Conservation (phyloP, 2,329 filamentous ascomycete genomes). For the Colletotrichum shisoi region DNA sequence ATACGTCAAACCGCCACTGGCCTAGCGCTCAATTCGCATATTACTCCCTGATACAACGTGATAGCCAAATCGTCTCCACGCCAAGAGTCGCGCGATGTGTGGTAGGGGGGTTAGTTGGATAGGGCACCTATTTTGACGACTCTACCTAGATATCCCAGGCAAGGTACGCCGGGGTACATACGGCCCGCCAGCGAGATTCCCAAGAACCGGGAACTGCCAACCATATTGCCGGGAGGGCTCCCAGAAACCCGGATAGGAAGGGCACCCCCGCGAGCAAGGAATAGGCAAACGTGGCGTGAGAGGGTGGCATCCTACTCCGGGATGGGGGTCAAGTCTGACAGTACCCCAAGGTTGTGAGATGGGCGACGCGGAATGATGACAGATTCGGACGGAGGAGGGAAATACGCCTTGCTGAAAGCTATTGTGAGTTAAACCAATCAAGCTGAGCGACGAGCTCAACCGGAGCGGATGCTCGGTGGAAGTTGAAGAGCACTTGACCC, state of each 20-base stretch:
- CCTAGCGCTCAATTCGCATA: neutral
- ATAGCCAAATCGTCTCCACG: neutral
- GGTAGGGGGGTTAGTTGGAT: neutral
- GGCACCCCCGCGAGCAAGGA: slow-evolving; percentile 14
- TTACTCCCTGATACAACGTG: slow-evolving; percentile 18
- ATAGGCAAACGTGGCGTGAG: slow-evolving; percentile 26
- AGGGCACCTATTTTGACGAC: neutral
- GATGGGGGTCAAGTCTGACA: neutral
- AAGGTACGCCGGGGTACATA: slow-evolving; percentile 6
- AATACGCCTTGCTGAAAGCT: slow-evolving; percentile 21
- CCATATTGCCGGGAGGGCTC: slow-evolving; percentile 4
- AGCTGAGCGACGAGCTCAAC: neutral
- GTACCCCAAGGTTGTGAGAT: neutral
- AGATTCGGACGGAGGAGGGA: neutral
- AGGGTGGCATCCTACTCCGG: slow-evolving; percentile 4
- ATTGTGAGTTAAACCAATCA: slow-evolving; percentile 9
- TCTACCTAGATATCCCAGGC: neutral
- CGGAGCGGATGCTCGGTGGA: neutral
- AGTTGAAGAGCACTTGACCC: slow-evolving; percentile 13
- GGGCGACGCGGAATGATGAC: slow-evolving; percentile 12
- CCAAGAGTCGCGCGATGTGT: slow-evolving; percentile 4
- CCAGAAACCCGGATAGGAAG: slow-evolving; percentile 20
- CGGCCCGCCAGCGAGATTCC: slow-evolving; percentile 8
- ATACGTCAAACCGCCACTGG: neutral
- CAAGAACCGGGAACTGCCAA: slow-evolving; percentile 34